Percentiles rank a stretch among this genome's conserved stretches.
Evolutionary conservation across 345 rosid species (phyloP).

Genomic region (Eutrema heterophyllum): DNA sequence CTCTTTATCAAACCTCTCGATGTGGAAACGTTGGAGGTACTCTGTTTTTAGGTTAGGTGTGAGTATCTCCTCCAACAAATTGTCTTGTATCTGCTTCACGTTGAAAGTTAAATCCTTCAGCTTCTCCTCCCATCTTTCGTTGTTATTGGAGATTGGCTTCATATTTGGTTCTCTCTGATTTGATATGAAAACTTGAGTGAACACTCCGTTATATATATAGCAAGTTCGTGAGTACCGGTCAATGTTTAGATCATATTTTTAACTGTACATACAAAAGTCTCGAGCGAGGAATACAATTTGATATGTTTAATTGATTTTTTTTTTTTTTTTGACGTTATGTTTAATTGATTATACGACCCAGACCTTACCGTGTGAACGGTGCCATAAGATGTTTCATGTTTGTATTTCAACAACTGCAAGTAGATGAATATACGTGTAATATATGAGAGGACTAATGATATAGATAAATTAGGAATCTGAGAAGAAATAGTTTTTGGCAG

Average conservation of each 20-base stretch:
- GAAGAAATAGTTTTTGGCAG: not conserved
- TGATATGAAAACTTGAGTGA: not conserved
- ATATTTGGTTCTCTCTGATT: slow-evolving; percentile 18
- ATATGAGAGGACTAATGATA: not conserved
- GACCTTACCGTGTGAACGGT: slow-evolving; percentile 15
- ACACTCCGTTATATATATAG: slow-evolving; percentile 19
- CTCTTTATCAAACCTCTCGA: slow-evolving; percentile 40
- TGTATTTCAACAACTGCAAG: not conserved
- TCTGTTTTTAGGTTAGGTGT: slow-evolving; percentile 48
- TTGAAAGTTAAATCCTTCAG: slow-evolving; percentile 59
- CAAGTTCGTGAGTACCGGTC: slow-evolving; percentile 19
- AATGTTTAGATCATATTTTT: not conserved
- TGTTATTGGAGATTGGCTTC: slow-evolving; percentile 6
- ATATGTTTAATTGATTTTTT: not conserved
- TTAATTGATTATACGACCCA: not conserved
- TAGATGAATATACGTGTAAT: not conserved
- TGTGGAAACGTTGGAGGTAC: slow-evolving; percentile 51
- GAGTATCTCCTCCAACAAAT: slow-evolving; percentile 49
- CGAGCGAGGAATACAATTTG: not conserved
- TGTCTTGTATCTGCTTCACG: slow-evolving; percentile 47
- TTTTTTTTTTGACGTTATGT: not conserved
- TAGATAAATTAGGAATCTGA: not conserved
- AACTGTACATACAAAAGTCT: slow-evolving; percentile 1
- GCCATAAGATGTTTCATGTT: not conserved
- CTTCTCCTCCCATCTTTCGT: slow-evolving; percentile 36